A percentile compares a stretch with the other conserved stretches of the same genome.
Conservation (phyloP, 805 yeast species). For the Dipodascus geniculatus region DNA sequence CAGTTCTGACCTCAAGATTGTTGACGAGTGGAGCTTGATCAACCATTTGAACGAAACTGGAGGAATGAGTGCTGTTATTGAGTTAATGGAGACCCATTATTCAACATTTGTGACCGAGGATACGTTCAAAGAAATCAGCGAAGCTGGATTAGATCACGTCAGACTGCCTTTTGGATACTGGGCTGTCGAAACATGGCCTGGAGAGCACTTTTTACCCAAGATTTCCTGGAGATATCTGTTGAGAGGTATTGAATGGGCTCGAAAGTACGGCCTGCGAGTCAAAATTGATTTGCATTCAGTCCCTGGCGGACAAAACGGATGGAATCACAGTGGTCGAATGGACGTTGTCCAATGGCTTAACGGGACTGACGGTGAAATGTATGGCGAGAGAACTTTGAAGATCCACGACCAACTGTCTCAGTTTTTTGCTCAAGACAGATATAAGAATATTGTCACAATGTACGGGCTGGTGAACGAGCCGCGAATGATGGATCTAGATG, state of each 20-base stretch:
- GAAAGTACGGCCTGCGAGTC: constrained; percentile 45
- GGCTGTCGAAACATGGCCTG: constrained; percentile 43
- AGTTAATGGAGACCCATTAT: constrained; percentile 55
- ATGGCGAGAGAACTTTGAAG: constrained; percentile 32
- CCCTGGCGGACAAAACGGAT: constrained; percentile 81
- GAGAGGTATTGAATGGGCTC: constrained; percentile 57
- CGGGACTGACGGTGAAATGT: constrained; percentile 35
- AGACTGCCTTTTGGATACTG: constrained; percentile 74
- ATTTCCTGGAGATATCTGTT: constrained; percentile 45
- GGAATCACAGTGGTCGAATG: constrained; percentile 68
- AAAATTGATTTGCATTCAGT: constrained; percentile 73
- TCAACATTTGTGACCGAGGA: constrained; percentile 49
- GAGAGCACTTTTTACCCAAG: constrained; percentile 49
- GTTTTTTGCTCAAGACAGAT: constrained; percentile 52
- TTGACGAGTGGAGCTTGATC: constrained; percentile 67
- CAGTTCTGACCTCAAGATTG: constrained; percentile 26
- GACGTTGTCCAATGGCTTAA: constrained; percentile 32
- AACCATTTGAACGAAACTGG: constrained; percentile 35
- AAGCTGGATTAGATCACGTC: constrained; percentile 61
- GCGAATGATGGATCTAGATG: constrained; percentile 35
- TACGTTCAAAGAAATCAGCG: constrained; percentile 50
- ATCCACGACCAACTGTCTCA: constrained; percentile 42
- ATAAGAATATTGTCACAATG: constrained; percentile 60
- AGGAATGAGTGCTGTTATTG: constrained; percentile 41
- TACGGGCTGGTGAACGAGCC: constrained; percentile 81